Evolutionary conservation across 495 filamentous ascomycete genomes (phyloP), one percentile per base, ranked within the genome.

Genomic region (Schizothecium vesticola): DNA sequence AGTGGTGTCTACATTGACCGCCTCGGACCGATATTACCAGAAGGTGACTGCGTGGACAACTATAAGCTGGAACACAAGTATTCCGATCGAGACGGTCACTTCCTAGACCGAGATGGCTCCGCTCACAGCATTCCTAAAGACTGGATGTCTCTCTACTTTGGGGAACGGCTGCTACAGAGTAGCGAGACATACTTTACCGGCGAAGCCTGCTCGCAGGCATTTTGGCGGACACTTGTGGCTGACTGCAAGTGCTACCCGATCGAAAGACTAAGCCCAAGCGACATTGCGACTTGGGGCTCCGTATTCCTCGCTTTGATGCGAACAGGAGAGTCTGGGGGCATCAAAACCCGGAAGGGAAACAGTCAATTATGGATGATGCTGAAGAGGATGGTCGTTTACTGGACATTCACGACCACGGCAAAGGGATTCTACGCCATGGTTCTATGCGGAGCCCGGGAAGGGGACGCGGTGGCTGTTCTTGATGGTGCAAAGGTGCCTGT

Each of bases 401-500:
- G 70, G 67, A 13, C 25, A 5, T 69, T 67, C 61, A 21, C 51
- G 31, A 60, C 56, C 24, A 43, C 63, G 11, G 64, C 43, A 28
- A 59, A 66, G 16, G 65, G 67, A 3, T 51, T 72, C 3, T 62
- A 69, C 16, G 21, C 65, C 31, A 67, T 72, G 67, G 56, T 59
- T 9, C 22, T 23, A 55, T 31, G 43, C 24, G 21, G 36, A 1
- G 56, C 59, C 2, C 55, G 62, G 29, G 64, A 57, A 16, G 67
- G 67, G 16, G 70, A 72, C 56, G 43, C 36, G 5, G 26, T 72
- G 1, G 67, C 64, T 10, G 71, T 70, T 13, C 56, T 72, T 1
- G 71, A 72, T 6, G 71, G 71, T n/a, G 71, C 63, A 22, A 70
- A 70, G 26, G 67, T 72, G 21, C 67, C 71, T 9, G 29, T 69